Evolutionary conservation across 2,329 filamentous ascomycete species (phyloP).

Genomic region (Pseudogymnoascus sp.): DNA sequence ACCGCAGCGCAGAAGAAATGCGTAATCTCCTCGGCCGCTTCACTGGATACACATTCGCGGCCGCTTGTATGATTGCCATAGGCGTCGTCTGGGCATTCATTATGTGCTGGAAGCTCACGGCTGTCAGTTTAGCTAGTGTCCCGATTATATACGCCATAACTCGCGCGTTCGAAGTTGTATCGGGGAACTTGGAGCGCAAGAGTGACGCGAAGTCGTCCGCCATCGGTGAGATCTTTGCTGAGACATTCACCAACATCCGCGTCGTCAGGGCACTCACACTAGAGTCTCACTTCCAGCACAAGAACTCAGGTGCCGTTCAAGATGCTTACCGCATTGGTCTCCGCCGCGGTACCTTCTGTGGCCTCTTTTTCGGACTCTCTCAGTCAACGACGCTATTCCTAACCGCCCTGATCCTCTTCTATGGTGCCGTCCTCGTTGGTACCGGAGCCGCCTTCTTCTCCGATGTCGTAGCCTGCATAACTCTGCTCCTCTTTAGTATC

Average conservation of each 20-base stretch:
- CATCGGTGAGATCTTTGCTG: conserved; percentile 56
- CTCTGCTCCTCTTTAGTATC: conserved; percentile 76
- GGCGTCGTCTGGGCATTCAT: conserved; percentile 66
- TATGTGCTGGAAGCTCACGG: conserved; percentile 70
- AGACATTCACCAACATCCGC: conserved; percentile 70
- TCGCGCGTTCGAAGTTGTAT: conserved; percentile 55
- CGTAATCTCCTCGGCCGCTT: conserved; percentile 74
- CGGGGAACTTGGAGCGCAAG: conserved; percentile 61
- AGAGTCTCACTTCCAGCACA: conserved; percentile 60
- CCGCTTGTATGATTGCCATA: conserved; percentile 57
- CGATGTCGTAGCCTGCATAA: conserved; percentile 64
- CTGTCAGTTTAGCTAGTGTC: conserved; percentile 62
- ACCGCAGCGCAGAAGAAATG: conserved; percentile 81
- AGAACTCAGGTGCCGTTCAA: conserved; percentile 46
- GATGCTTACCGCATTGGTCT: conserved; percentile 53
- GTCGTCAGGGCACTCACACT: conserved; percentile 69
- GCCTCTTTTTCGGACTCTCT: conserved; percentile 68
- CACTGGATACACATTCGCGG: conserved; percentile 59
- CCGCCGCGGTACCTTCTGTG: conserved; percentile 57
- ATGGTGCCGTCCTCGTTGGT: conserved; percentile 59
- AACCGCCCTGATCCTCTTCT: conserved; percentile 76
- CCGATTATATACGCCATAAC: conserved; percentile 62
- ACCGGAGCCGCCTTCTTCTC: conserved; percentile 42
- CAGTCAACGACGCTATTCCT: conserved; percentile 65
- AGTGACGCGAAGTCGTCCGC: conserved; percentile 56